Conservation (phyloP, 2,329 filamentous ascomycete species). For the Catunica adiposa region DNA sequence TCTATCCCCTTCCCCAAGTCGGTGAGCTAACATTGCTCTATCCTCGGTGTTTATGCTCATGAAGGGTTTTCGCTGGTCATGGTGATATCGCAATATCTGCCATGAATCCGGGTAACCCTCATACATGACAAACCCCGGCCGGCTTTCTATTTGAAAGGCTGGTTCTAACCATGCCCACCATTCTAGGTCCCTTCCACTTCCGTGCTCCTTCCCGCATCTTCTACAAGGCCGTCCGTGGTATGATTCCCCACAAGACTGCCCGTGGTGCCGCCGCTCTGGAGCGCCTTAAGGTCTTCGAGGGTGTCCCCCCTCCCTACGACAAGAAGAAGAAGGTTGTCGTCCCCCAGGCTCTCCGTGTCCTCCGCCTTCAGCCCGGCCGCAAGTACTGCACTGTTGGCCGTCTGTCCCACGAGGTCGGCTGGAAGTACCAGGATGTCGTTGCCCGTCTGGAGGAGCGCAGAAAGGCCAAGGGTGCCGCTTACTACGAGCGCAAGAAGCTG, state of each 20-base stretch:
- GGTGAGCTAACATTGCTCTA: slow-evolving; percentile 1
- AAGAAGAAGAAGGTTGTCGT: slow-evolving; percentile 99
- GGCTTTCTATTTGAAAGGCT: neutral
- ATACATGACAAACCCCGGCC: neutral
- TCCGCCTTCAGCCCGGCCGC: slow-evolving; percentile 94
- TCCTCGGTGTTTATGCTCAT: neutral
- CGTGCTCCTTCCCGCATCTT: slow-evolving; percentile 97
- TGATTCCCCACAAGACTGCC: slow-evolving; percentile 99
- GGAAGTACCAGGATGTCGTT: slow-evolving; percentile 99
- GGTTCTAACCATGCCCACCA: slow-evolving; percentile 20
- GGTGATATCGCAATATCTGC: neutral
- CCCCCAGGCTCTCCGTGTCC: slow-evolving; percentile 89
- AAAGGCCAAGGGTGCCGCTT: slow-evolving; percentile 97
- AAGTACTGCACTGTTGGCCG: slow-evolving; percentile 99
- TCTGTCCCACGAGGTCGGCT: slow-evolving; percentile 97
- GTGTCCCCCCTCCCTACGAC: slow-evolving; percentile 96
- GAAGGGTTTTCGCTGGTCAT: too few species aligned
- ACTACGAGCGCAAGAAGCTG: slow-evolving; percentile 99
- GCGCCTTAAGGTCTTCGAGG: slow-evolving; percentile 99
- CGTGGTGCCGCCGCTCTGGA: slow-evolving; percentile 92
- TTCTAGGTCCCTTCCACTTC: slow-evolving; percentile 97
- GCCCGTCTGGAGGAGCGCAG: slow-evolving; percentile 95
- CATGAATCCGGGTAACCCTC: neutral
- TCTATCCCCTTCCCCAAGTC: slow-evolving; percentile 16
- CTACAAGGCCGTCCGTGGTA: slow-evolving; percentile 99